Percentiles rank a stretch among this genome's conserved stretches.
phyloP scores from a whole-genome alignment of 2,329 filamentous ascomycete genomes.

The Arthrinium phaeospermum region DNA sequence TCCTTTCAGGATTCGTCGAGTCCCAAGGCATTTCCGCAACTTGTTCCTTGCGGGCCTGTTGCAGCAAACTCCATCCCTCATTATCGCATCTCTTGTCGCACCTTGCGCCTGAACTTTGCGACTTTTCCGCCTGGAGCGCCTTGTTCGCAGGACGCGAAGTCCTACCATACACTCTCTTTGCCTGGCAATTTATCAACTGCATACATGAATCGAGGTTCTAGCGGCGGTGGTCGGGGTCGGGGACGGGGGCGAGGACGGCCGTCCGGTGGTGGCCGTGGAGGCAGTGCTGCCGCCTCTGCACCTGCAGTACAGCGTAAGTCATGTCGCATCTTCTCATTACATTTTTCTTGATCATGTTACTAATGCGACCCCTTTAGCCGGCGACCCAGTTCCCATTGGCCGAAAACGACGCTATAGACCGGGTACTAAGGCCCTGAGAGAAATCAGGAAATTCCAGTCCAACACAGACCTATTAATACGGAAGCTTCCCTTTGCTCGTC shows the following conservation, averaged over 20 bases:
- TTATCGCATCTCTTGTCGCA: background rate
- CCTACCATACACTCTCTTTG: background rate
- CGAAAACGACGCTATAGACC: conserved; percentile 91
- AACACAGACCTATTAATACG: conserved; percentile 93
- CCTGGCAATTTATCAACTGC: background rate
- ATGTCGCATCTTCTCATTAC: conserved; percentile 34
- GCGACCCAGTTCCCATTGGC: conserved; percentile 78
- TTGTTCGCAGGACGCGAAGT: background rate
- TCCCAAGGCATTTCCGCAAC: too few relatives aligned
- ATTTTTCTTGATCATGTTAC: conserved; percentile 3
- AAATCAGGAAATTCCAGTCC: conserved; percentile 98
- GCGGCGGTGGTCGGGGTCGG: conserved; percentile 16
- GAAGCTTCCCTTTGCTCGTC: conserved; percentile 96
- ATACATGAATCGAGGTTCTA: background rate
- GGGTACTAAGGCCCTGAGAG: conserved; percentile 94
- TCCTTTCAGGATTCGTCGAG: background rate
- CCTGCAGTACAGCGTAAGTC: conserved; percentile 40
- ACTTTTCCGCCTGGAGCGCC: background rate
- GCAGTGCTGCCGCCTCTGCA: background rate
- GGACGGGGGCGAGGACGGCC: conserved; percentile 6
- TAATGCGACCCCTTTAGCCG: conserved; percentile 57
- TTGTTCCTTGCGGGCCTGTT: background rate
- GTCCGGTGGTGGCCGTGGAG: background rate
- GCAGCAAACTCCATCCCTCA: background rate
- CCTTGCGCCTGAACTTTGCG: background rate